Conservation (phyloP, 2,329 filamentous ascomycete species). For the Pseudogymnoascus sp. region DNA sequence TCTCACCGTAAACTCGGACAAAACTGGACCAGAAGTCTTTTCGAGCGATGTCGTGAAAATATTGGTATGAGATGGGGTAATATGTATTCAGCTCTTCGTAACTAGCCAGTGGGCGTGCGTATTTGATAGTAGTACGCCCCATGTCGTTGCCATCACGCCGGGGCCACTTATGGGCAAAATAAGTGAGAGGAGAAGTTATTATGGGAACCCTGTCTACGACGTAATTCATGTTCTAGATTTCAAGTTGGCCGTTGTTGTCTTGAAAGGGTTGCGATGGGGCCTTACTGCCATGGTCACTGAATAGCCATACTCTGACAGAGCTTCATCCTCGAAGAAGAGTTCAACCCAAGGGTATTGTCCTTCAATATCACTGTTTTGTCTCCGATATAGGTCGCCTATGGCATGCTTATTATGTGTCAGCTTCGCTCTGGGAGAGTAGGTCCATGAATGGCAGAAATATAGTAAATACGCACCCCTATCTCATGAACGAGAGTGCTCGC, state of each 20-base stretch:
- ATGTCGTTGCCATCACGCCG: neutral
- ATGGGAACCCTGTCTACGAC: neutral
- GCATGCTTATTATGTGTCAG: neutral
- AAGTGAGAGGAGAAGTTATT: neutral
- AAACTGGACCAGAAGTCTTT: slow-evolving; percentile 1
- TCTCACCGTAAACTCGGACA: neutral
- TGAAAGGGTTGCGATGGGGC: neutral
- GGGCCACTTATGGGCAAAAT: neutral
- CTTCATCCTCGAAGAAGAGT: neutral
- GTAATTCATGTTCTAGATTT: slow-evolving; percentile 6
- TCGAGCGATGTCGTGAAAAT: neutral
- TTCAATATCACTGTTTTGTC: neutral
- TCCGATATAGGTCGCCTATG: neutral
- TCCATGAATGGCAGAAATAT: neutral
- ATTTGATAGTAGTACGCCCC: neutral
- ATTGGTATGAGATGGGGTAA: neutral
- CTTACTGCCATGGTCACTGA: neutral
- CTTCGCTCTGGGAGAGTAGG: neutral
- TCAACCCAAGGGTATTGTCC: neutral
- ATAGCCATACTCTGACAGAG: slow-evolving; percentile 2
- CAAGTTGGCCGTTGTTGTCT: neutral
- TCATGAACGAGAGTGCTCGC: neutral
- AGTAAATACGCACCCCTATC: neutral
- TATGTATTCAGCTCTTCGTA: neutral
- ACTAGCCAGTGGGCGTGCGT: neutral